Percentiles rank a stretch among this genome's conserved stretches.
Conservation (phyloP, 2,329 filamentous ascomycete genomes). For the Claviceps quebecensis region DNA sequence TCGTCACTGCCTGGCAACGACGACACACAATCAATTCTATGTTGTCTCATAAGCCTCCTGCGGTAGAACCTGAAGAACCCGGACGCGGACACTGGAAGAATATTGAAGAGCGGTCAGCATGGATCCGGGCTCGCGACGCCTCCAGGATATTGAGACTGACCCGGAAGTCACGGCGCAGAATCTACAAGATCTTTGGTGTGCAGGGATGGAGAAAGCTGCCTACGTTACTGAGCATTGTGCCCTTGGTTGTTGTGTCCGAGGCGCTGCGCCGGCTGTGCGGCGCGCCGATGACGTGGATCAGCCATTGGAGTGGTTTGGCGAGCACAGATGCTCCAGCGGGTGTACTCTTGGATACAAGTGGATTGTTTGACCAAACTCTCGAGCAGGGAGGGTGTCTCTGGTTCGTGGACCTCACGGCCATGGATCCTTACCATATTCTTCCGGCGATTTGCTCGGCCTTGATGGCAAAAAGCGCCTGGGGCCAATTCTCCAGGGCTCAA, state of each 20-base stretch:
- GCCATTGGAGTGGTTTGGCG: constrained; percentile 17
- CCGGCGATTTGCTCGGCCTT: constrained; percentile 24
- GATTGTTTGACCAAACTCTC: constrained; percentile 25
- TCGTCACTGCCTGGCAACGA: constrained; percentile 19
- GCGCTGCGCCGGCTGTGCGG: constrained; percentile 31
- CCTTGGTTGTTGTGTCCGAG: constrained; percentile 38
- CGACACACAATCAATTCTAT: constrained; percentile 9
- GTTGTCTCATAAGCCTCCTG: background rate
- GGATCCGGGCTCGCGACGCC: constrained; percentile 12
- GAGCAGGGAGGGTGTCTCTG: constrained; percentile 37
- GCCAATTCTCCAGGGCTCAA: constrained; percentile 15
- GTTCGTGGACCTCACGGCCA: constrained; percentile 38
- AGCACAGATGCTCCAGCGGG: constrained; percentile 1
- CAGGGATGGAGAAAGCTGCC: constrained; percentile 33
- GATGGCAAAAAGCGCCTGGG: constrained; percentile 17
- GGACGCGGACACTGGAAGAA: background rate
- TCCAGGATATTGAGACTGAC: constrained; percentile 6
- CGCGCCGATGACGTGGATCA: constrained; percentile 18
- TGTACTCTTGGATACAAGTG: constrained; percentile 12
- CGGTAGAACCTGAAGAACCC: background rate
- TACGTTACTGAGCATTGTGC: constrained; percentile 26
- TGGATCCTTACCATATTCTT: constrained; percentile 37
- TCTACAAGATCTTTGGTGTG: constrained; percentile 26
- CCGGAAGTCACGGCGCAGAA: constrained; percentile 17
- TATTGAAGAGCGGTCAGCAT: constrained; percentile 8